Evolutionary conservation across 2,329 filamentous ascomycete species (phyloP).

Genomic region (Penicillium decumbens): DNA sequence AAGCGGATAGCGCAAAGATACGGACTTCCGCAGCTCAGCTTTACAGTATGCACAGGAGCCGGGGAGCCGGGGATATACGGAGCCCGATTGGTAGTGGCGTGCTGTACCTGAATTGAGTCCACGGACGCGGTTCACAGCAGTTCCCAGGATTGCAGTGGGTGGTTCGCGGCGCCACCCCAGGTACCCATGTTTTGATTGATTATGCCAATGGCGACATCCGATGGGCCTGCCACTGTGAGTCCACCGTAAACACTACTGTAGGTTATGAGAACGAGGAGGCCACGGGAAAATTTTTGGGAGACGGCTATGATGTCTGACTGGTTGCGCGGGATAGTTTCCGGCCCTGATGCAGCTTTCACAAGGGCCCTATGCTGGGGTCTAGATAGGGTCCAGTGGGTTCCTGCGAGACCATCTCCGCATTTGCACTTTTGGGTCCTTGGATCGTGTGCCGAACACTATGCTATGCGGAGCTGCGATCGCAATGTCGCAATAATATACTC

Average conservation of each 20-base stretch:
- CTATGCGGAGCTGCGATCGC: conserved; percentile 1
- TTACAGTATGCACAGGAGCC: neutral
- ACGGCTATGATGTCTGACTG: neutral
- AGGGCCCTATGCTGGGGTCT: neutral
- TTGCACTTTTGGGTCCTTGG: conserved; percentile 1
- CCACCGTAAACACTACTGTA: neutral
- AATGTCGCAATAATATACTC: neutral
- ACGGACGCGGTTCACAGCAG: conserved; percentile 6
- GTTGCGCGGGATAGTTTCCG: neutral
- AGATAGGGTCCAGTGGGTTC: neutral
- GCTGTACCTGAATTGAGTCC: neutral
- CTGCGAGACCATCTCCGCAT: conserved; percentile 11
- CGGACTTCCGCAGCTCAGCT: conserved; percentile 1
- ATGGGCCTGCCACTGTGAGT: neutral
- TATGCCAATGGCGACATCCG: neutral
- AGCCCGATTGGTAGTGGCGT: neutral
- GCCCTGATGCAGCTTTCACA: neutral
- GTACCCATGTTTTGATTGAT: conserved; percentile 5
- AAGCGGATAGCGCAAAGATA: neutral
- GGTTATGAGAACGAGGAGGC: neutral
- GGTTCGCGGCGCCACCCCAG: conserved; percentile 7
- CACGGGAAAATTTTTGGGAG: neutral
- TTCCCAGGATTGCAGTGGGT: conserved; percentile 7
- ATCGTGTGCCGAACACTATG: neutral
- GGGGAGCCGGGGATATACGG: neutral